Base-by-base conservation (phyloP, 2,329 filamentous ascomycete species). In the Penicillium olsonii region DNA sequence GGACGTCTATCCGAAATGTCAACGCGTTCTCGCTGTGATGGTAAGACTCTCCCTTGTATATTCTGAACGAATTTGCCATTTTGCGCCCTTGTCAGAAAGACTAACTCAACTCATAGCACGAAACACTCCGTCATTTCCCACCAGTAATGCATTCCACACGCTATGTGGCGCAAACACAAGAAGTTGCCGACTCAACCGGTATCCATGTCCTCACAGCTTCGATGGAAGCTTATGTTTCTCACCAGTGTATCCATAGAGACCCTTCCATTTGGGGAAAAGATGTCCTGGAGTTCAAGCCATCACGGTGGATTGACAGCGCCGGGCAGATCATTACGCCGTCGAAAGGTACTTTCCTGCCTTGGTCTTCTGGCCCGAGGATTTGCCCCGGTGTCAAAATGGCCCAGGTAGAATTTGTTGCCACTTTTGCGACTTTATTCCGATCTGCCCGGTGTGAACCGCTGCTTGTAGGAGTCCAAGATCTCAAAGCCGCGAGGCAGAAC, bases 301-400 rank as follows among this genome's bases (percentile, higher is more conserved):
- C 39, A 6, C 43, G 49, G 10, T 52, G 48, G 48, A 22, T 59
- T 26, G 62, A 66, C 35, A 45, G 55, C 1, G 39, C 48, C 8
- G 57, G 49, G 1, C 48, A 50, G 15, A 38, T 73, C 2, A 65
- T 70, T 45, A 64, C 65, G 14, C 72, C 74, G 0, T 55, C 66
- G 1, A 71, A 69, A 34, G 75, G 75, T 1, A 63, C 66, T 0
- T 82, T 73, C 51, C 37, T 75, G 1, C 72, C 78, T 0, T 83
- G 78, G 78, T 74, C 75, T 1, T 61, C 54, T 3, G 79, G 79
- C 0, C 77, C 78, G 10, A 62, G 79, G 5, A 63, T 76, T 4
- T 82, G 79, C 57, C 78, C 78, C 0, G 80, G 79, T 1, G 70
- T 76, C 67, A 81, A 80, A 57, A 78, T 83, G 70, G 69, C 78